A percentile compares a stretch with the other conserved stretches of the same genome.
These are phyloP conservation scores for Mrakia hoshinonis DNA, from an alignment of 768 basidiomycete species.

Conservation along the genomic window DNA sequence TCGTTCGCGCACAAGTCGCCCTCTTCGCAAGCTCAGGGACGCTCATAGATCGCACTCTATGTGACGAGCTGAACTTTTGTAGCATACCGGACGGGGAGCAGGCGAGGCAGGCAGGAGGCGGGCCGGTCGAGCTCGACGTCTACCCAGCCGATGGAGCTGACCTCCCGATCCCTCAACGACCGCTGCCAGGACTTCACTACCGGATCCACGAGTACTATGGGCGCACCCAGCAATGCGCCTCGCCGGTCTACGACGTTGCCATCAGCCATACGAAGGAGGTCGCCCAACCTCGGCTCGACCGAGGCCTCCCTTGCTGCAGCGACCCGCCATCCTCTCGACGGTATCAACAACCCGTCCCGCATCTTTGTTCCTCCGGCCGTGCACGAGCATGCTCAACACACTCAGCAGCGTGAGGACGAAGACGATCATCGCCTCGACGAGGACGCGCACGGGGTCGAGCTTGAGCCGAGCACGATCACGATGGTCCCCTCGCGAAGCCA, in stretches of 20 bases:
- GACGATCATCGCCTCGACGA: background rate
- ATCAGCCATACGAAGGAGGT: background rate
- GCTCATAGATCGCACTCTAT: too few species aligned
- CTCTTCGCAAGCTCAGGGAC: too few species aligned
- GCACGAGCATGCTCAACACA: too few species aligned
- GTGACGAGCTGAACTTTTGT: too few species aligned
- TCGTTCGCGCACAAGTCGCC: too few species aligned
- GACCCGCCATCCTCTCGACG: background rate
- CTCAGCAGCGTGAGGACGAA: too few species aligned
- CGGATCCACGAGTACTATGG: too few species aligned
- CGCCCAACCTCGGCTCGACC: background rate
- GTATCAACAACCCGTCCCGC: background rate
- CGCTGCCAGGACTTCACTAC: background rate
- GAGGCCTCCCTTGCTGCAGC: background rate
- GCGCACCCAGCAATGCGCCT: background rate
- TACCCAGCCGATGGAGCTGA: too few species aligned
- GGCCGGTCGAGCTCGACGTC: too few species aligned
- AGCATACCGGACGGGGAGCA: too few species aligned
- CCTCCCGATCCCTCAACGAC: background rate
- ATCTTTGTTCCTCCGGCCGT: background rate
- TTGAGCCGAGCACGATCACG: background rate
- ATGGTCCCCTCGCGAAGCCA: background rate
- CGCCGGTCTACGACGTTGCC: background rate
- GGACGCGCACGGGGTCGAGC: background rate
- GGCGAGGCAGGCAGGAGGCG: too few species aligned